Evolutionary conservation across 2,329 filamentous ascomycete species (phyloP).

Genomic region (Beauveria sp.): DNA sequence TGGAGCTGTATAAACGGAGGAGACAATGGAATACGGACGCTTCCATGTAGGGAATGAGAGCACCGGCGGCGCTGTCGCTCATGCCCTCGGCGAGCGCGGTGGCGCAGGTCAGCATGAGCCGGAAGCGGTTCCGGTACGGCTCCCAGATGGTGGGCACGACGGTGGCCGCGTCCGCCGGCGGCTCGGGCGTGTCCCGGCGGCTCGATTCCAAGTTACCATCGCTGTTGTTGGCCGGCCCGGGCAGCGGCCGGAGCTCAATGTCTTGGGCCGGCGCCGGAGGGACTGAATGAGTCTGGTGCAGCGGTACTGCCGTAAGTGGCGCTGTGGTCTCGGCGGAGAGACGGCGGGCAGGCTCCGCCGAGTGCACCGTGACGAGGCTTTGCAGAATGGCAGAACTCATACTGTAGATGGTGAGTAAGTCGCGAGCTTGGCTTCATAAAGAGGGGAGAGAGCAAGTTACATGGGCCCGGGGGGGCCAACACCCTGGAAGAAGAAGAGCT

Average conservation of each 20-base stretch:
- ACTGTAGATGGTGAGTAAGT: background rate
- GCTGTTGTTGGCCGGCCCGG: background rate
- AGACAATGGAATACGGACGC: conserved; percentile 25
- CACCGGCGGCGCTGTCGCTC: conserved; percentile 68
- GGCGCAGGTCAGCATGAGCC: conserved; percentile 56
- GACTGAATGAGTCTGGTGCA: background rate
- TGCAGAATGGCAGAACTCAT: conserved; percentile 7
- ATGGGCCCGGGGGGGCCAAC: background rate
- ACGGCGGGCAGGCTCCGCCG: background rate
- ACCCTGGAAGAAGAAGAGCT: too few relatives aligned
- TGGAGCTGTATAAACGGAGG: background rate
- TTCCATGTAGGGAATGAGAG: conserved; percentile 76
- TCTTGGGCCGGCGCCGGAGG: background rate
- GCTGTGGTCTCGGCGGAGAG: background rate
- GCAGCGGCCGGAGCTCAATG: background rate
- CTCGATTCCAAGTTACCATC: conserved; percentile 43
- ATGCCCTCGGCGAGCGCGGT: conserved; percentile 63
- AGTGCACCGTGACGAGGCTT: conserved; percentile 6
- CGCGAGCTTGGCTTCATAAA: background rate
- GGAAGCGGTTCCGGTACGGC: conserved; percentile 61
- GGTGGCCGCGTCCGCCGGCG: conserved; percentile 31
- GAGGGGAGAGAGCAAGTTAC: background rate
- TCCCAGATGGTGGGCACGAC: conserved; percentile 50
- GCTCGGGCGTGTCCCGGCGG: conserved; percentile 38
- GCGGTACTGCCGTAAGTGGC: background rate